Percentiles rank a stretch among this genome's conserved stretches.
phyloP scores from a whole-genome alignment of 2,329 filamentous ascomycete genomes.

The Fusarium buharicum region DNA sequence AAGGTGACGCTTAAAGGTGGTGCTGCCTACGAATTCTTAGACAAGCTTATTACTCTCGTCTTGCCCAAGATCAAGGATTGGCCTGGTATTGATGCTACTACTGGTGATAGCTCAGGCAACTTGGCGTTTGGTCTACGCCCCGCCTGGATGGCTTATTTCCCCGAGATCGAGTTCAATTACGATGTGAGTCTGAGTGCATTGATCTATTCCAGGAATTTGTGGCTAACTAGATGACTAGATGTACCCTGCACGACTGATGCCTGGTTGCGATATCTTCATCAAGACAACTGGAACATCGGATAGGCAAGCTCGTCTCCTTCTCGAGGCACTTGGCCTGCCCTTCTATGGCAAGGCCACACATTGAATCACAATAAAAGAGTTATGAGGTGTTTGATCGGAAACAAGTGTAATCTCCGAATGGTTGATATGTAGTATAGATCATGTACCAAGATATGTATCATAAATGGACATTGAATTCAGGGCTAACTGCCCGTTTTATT shows the following conservation, averaged over 20 bases:
- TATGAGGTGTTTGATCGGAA: slow-evolving; percentile 17
- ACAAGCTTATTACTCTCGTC: slow-evolving; percentile 89
- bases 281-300: slow-evolving; percentile 88
- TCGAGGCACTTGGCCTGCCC: slow-evolving; percentile 63
- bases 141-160: slow-evolving; percentile 83
- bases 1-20: slow-evolving; percentile 83
- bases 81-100: slow-evolving; percentile 71
- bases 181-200: slow-evolving; percentile 70
- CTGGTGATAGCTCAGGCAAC: slow-evolving; percentile 90
- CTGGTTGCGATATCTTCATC: slow-evolving; percentile 83
- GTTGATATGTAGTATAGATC: slow-evolving; percentile 46
- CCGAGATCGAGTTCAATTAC: slow-evolving; percentile 94
- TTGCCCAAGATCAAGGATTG: slow-evolving; percentile 97
- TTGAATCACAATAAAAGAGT: slow-evolving; percentile 38
- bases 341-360: slow-evolving; percentile 79
- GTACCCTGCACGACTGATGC: slow-evolving; percentile 77
- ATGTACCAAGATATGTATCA: slow-evolving; percentile 53
- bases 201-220: neutral
- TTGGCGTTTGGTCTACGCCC: slow-evolving; percentile 82
- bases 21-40: slow-evolving; percentile 87
- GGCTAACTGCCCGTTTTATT: slow-evolving; percentile 31
- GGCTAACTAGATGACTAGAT: slow-evolving; percentile 54
- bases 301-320: slow-evolving; percentile 81
- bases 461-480: slow-evolving; percentile 41
- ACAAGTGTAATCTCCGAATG: slow-evolving; percentile 31